These are phyloP conservation scores for Metschnikowia bowlesiae DNA, from an alignment of 805 yeast species.

Conservation along the genomic window DNA sequence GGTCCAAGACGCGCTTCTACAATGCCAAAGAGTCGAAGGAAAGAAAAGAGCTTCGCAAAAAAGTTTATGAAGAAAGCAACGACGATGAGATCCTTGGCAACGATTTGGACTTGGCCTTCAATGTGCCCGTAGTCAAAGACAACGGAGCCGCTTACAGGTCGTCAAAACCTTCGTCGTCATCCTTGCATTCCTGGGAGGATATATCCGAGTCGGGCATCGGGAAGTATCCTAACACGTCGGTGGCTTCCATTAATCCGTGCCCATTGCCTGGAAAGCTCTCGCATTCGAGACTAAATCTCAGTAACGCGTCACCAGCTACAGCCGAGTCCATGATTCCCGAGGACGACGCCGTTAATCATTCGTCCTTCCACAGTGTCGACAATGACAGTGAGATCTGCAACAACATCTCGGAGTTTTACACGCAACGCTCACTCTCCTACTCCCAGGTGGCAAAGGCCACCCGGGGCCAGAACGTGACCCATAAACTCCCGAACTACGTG, in stretches of 20 bases:
- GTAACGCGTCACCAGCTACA: conserved; percentile 5
- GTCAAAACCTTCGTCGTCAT: conserved; percentile 13
- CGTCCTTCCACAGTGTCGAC: conserved; percentile 13
- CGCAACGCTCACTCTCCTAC: conserved; percentile 31
- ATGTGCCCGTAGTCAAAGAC: conserved; percentile 39
- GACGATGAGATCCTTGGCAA: conserved; percentile 35
- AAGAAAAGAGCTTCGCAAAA: conserved; percentile 33
- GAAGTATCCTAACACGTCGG: conserved; percentile 20
- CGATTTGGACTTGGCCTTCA: conserved; percentile 39
- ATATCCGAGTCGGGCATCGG: conserved; percentile 22
- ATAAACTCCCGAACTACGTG: conserved; percentile 36
- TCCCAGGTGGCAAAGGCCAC: conserved; percentile 28
- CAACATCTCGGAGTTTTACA: conserved; percentile 35
- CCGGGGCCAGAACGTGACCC: conserved; percentile 31
- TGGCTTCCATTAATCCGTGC: conserved; percentile 14
- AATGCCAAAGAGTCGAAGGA: conserved; percentile 36
- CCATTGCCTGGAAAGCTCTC: conserved; percentile 19
- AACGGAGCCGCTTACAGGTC: conserved; percentile 29
- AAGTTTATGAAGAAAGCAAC: conserved; percentile 39
- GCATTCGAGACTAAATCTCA: conserved; percentile 6
- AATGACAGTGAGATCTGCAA: conserved; percentile 33
- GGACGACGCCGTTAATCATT: conserved; percentile 10
- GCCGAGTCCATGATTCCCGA: conserved; percentile 7
- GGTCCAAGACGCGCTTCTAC: conserved; percentile 34
- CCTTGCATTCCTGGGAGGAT: conserved; percentile 24